Evolutionary conservation across 2,329 filamentous ascomycete genomes (phyloP).

Genomic region (Thielaviopsis punctulata): DNA sequence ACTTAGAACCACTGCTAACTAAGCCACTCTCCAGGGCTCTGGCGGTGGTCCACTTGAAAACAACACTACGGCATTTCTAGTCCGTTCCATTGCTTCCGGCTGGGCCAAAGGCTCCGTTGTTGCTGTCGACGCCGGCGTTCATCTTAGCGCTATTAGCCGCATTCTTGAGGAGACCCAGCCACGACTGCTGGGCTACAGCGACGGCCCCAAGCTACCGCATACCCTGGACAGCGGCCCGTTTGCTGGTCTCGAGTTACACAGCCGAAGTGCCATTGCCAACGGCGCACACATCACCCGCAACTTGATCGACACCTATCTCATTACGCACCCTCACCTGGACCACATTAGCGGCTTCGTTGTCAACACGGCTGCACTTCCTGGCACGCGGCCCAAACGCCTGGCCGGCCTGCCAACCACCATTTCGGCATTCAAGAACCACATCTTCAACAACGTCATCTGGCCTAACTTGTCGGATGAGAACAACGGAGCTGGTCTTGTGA

Average conservation of each 20-base stretch:
- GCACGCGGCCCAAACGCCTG: slow-evolving; percentile 65
- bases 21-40: slow-evolving; percentile 50
- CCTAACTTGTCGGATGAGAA: slow-evolving; percentile 94
- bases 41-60: slow-evolving; percentile 82
- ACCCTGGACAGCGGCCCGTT: slow-evolving; percentile 57
- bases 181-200: slow-evolving; percentile 18
- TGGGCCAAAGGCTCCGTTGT: slow-evolving; percentile 74
- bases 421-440: slow-evolving; percentile 75
- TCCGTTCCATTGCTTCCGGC: slow-evolving; percentile 59
- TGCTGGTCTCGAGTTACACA: slow-evolving; percentile 54
- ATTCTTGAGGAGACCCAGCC: slow-evolving; percentile 47
- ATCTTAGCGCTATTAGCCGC: slow-evolving; percentile 68
- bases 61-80: slow-evolving; percentile 76
- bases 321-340: slow-evolving; percentile 95
- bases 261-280: slow-evolving; percentile 53
- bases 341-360: slow-evolving; percentile 84
- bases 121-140: slow-evolving; percentile 85
- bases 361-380: slow-evolving; percentile 76
- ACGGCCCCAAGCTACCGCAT: slow-evolving; percentile 25
- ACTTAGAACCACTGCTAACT: not conserved
- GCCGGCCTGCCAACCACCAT: slow-evolving; percentile 82
- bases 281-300: slow-evolving; percentile 62
- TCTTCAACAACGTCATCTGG: slow-evolving; percentile 98
- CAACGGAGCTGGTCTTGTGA: slow-evolving; percentile 80
- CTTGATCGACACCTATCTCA: slow-evolving; percentile 73